Percentiles rank a stretch among this genome's conserved stretches.
Conservation (phyloP, 2,329 filamentous ascomycete species). For the Diaporthe velutina region DNA sequence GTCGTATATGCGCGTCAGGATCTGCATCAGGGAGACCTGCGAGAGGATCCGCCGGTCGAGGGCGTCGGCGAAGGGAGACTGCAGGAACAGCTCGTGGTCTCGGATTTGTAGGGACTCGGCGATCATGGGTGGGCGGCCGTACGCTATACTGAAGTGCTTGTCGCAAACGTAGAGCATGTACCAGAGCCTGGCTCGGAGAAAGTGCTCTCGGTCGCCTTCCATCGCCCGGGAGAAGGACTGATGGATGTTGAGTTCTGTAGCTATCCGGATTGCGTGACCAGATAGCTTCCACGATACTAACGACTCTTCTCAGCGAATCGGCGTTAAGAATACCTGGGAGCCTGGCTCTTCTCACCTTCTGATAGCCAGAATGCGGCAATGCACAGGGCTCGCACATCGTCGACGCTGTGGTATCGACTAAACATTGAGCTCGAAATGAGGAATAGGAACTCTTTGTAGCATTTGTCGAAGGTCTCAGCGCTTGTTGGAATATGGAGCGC, state of each 20-base stretch:
- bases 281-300: neutral
- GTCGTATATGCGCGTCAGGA: constrained; percentile 42
- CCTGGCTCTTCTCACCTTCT: constrained; percentile 50
- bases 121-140: neutral
- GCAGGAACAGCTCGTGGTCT: constrained; percentile 46
- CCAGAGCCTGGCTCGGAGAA: neutral
- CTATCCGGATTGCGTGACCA: neutral
- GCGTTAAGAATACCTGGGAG: neutral
- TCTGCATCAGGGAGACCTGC: constrained; percentile 43
- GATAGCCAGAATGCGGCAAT: constrained; percentile 75
- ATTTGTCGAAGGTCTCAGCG: neutral
- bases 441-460: constrained; percentile 61
- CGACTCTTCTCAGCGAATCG: neutral
- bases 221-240: neutral
- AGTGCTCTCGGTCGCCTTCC: neutral
- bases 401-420: constrained; percentile 67
- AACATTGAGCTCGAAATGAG: constrained; percentile 70
- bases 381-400: constrained; percentile 71
- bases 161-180: neutral
- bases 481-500: neutral
- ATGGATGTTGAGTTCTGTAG: neutral
- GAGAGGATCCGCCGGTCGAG: constrained; percentile 42
- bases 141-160: neutral
- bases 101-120: constrained; percentile 37
- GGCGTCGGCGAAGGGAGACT: constrained; percentile 42